Conservation (phyloP, 2,329 filamentous ascomycete genomes). For the Aspergillus sp. region DNA sequence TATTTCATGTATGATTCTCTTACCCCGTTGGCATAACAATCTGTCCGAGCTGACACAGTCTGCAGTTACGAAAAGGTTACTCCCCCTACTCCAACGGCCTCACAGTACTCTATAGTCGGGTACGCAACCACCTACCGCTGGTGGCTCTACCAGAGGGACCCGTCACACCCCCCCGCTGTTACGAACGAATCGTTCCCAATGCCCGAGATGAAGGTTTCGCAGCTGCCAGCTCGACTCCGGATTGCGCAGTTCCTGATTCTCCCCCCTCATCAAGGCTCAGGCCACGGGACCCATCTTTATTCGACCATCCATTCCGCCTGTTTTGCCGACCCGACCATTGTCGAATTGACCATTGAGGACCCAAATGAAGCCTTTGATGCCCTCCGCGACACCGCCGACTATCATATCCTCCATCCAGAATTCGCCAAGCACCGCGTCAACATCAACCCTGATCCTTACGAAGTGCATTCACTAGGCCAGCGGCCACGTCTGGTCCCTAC, state of each 20-base stretch:
- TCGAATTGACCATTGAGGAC: constrained; percentile 87
- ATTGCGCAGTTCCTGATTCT: constrained; percentile 92
- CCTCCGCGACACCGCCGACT: constrained; percentile 54
- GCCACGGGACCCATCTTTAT: constrained; percentile 74
- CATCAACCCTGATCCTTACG: constrained; percentile 37
- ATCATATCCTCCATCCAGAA: constrained; percentile 45
- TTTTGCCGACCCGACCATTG: constrained; percentile 56
- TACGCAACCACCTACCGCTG: constrained; percentile 87
- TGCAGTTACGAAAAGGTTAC: constrained; percentile 47
- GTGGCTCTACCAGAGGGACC: constrained; percentile 47
- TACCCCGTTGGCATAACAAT: background rate
- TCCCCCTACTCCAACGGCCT: constrained; percentile 37
- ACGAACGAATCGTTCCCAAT: constrained; percentile 37
- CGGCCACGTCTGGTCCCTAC: constrained; percentile 38
- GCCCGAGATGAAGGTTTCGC: constrained; percentile 40
- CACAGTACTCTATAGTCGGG: constrained; percentile 72
- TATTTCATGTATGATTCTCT: constrained; percentile 59
- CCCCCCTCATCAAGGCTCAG: constrained; percentile 72
- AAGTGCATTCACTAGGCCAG: constrained; percentile 24
- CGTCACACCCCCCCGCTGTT: constrained; percentile 29
- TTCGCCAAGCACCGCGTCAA: constrained; percentile 40
- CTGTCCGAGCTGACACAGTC: constrained; percentile 10
- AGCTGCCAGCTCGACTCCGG: constrained; percentile 66
- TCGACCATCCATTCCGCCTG: constrained; percentile 64
- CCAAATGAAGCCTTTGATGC: constrained; percentile 65